Conservation (phyloP, 129 eudicot genomes). For the Saussurea involucrata region DNA sequence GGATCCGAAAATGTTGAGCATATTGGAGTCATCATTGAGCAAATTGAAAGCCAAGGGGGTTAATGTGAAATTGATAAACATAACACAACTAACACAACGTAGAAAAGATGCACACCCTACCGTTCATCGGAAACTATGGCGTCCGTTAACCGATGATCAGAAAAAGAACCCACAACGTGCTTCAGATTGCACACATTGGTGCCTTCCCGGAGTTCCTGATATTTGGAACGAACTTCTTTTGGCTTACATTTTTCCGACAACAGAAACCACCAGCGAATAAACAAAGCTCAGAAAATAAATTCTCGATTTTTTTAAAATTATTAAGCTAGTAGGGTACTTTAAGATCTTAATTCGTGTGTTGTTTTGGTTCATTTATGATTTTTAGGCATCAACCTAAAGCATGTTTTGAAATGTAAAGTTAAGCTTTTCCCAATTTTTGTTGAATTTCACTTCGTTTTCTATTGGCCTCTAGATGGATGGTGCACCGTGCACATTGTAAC, state of each 20-base stretch:
- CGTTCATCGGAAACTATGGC: conserved; percentile 60
- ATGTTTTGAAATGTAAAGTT: not conserved
- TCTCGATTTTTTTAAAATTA: not conserved
- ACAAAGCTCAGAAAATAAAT: not conserved
- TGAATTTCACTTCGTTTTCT: not conserved
- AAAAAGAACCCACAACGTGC: conserved; percentile 23
- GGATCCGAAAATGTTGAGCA: conserved; percentile 38
- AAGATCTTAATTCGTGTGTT: not conserved
- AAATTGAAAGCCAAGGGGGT: conserved; percentile 34
- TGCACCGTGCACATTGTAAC: too few relatives aligned
- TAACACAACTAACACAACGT: conserved; percentile 66
- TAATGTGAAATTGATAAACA: conserved; percentile 49
- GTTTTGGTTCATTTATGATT: not conserved
- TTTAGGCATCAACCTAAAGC: not conserved
- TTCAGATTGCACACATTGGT: conserved; percentile 86
- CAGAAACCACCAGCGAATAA: not conserved
- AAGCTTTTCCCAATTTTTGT: not conserved
- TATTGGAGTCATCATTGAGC: conserved; percentile 39
- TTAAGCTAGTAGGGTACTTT: not conserved
- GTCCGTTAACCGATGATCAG: conserved; percentile 46
- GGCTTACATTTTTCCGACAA: conserved; percentile 33
- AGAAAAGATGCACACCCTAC: conserved; percentile 76
- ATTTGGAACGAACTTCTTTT: conserved; percentile 66
- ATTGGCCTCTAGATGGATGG: too few relatives aligned
- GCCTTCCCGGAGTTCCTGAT: conserved; percentile 85